Evolutionary conservation across 352 stramenopile species (phyloP), one percentile per base, ranked within the genome.

Genomic region (Phytophthora aleatoria): DNA sequence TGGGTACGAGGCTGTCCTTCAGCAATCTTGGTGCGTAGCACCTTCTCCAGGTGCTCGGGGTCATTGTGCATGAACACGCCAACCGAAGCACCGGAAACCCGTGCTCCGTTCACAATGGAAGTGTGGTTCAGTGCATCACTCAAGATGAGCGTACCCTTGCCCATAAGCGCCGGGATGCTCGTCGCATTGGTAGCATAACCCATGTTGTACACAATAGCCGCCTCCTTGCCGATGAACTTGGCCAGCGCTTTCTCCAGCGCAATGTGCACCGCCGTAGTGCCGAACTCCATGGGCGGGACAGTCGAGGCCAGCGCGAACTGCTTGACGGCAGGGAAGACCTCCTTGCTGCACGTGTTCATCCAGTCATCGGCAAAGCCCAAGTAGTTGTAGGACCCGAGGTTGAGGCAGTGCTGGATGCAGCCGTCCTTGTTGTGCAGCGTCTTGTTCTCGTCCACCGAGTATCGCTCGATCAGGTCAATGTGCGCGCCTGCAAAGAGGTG

Each of bases 361-460:
- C 97, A 99, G 79, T 99, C 97, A 71, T 99, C 98, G 1, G 96
- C 98, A 77, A 99, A 99, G 24, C 98, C 98, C 12, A 99, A 77
- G 79, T 99, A 99, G 84, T 99, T 99, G 87, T 99, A 99, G 53
- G 91, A 98, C 38, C 97, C 97, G 2, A 99, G 76, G 79, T 99
- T 99, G 16, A 99, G 73, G 69, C 95, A 99, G 47, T 80, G 72
- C 15, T 90, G 81, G 30, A 85, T 72, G 51, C 71, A 81, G 28
- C 81, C 82, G 24, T 90, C 75, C 41, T 89, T 90, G 50, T 90
- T 80, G 50, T 88, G 71, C 39, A 91, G 67, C 26, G 89, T 92
- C 74, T 92, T 93, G 77, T 93, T 91, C 57, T 84, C 87, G 57
- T 96, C 85, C 16, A 81, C 57, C 39, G 82, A 90, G 67, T 91